A percentile compares a stretch with the other conserved stretches of the same genome.
phyloP scores from a whole-genome alignment of 768 basidiomycete genomes.

The Psilocybe cubensis region DNA sequence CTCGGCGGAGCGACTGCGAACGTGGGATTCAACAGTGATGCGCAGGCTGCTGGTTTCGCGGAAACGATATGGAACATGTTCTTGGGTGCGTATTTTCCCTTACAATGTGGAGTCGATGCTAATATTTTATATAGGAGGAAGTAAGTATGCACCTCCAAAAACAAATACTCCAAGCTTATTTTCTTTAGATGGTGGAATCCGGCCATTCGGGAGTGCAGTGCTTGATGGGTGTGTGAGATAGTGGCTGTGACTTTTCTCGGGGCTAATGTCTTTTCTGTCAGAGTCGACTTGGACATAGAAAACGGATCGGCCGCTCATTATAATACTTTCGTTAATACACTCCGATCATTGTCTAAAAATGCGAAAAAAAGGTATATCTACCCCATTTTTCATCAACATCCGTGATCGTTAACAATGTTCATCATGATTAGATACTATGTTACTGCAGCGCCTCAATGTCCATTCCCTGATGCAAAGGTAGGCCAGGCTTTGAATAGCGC shows the following conservation, averaged over 20 bases:
- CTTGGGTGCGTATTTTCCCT: constrained; percentile 46
- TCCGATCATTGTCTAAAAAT: constrained; percentile 50
- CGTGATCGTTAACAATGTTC: not conserved
- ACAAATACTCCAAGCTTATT: constrained; percentile 3
- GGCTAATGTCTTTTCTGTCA: constrained; percentile 17
- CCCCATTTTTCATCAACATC: not conserved
- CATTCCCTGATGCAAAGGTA: constrained; percentile 68
- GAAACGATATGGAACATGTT: constrained; percentile 71
- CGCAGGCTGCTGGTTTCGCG: constrained; percentile 57
- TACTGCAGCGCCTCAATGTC: constrained; percentile 66
- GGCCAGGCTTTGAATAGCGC: constrained; percentile 62
- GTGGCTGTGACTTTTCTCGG: not conserved
- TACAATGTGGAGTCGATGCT: not conserved
- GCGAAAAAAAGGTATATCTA: constrained; percentile 48
- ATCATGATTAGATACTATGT: constrained; percentile 55
- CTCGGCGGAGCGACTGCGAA: constrained; percentile 63
- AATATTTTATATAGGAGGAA: constrained; percentile 26
- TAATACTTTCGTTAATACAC: constrained; percentile 53
- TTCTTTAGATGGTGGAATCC: constrained; percentile 39
- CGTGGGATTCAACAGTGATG: constrained; percentile 56
- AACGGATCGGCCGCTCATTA: constrained; percentile 55
- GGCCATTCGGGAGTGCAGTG: constrained; percentile 71
- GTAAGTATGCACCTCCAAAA: constrained; percentile 22
- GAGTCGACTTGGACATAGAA: constrained; percentile 75
- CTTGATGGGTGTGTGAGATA: constrained; percentile 60